Percentiles rank a stretch among this genome's conserved stretches.
Conservation (phyloP, 257 asterid species). For the Capsicum chinense region DNA sequence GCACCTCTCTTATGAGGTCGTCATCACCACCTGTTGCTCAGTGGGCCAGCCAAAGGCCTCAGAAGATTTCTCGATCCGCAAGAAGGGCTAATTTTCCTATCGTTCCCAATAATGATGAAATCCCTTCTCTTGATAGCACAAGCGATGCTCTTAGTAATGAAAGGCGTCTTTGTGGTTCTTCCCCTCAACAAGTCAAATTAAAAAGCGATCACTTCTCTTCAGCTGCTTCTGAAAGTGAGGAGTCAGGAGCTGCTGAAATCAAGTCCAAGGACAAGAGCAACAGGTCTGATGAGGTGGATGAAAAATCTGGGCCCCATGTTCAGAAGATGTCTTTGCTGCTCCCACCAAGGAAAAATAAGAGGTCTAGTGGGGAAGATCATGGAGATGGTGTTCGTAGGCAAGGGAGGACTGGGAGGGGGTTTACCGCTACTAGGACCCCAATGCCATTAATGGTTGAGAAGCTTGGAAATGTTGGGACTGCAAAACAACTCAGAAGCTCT, state of each 20-base stretch:
- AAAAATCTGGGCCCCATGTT: constrained; percentile 58
- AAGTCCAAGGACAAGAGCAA: constrained; percentile 67
- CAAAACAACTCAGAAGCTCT: constrained; percentile 88
- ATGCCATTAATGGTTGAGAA: constrained; percentile 67
- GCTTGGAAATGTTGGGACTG: constrained; percentile 73
- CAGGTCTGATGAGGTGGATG: constrained; percentile 67
- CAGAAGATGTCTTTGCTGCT: constrained; percentile 83
- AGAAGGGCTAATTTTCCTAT: constrained; percentile 80
- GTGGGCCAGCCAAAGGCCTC: constrained; percentile 85
- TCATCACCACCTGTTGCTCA: constrained; percentile 86
- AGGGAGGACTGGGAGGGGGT: constrained; percentile 86
- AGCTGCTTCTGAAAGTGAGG: constrained; percentile 90
- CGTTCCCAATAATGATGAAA: constrained; percentile 65
- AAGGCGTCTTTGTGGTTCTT: constrained; percentile 62
- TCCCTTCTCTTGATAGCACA: constrained; percentile 51
- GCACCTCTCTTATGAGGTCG: constrained; percentile 70
- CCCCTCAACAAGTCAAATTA: constrained; percentile 71
- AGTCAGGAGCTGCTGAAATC: constrained; percentile 77
- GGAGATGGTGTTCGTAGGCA: constrained; percentile 84
- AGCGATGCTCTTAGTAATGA: constrained; percentile 58
- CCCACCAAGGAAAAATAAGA: constrained; percentile 82
- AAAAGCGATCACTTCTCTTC: constrained; percentile 63
- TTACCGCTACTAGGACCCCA: constrained; percentile 66
- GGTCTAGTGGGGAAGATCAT: constrained; percentile 52
- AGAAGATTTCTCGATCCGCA: constrained; percentile 80